These are phyloP conservation scores for Wickerhamiella allomyrinae DNA, from an alignment of 805 yeast genomes.

Conservation along the genomic window DNA sequence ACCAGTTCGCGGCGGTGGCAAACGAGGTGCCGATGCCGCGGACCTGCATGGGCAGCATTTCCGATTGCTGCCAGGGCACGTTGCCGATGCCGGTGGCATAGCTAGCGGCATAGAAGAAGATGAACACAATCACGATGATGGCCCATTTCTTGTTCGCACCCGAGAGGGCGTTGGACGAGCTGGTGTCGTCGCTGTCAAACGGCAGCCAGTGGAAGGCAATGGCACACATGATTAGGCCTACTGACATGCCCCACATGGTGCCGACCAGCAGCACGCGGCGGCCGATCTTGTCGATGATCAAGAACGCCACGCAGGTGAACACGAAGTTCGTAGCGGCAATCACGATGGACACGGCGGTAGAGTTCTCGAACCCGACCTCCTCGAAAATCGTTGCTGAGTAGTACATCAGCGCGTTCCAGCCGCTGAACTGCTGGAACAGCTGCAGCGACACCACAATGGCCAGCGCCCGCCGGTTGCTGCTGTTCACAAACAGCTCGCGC, in stretches of 20 bases:
- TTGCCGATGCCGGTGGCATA: slow-evolving; percentile 94
- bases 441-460: slow-evolving; percentile 85
- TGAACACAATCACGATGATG: slow-evolving; percentile 65
- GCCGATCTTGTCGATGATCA: slow-evolving; percentile 76
- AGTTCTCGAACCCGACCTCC: slow-evolving; percentile 72
- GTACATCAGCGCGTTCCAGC: slow-evolving; percentile 93
- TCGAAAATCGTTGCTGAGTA: slow-evolving; percentile 86
- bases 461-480: slow-evolving; percentile 72
- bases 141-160: slow-evolving; percentile 49
- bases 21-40: slow-evolving; percentile 85
- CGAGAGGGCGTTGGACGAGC: slow-evolving; percentile 25
- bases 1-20: slow-evolving; percentile 91
- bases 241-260: slow-evolving; percentile 78
- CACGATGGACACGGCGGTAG: slow-evolving; percentile 90
- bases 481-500: slow-evolving; percentile 23
- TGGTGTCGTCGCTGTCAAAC: slow-evolving; percentile 38
- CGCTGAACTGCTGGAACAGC: slow-evolving; percentile 93
- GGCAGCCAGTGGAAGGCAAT: slow-evolving; percentile 82
- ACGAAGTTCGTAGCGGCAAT: slow-evolving; percentile 90
- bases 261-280: slow-evolving; percentile 66
- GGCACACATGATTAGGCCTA: slow-evolving; percentile 64
- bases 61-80: slow-evolving; percentile 97
- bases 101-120: slow-evolving; percentile 76
- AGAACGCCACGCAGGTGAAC: slow-evolving; percentile 73
- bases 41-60: slow-evolving; percentile 83